Evolutionary conservation across 2,329 filamentous ascomycete species (phyloP).

Genomic region (Stemphylium beticola): DNA sequence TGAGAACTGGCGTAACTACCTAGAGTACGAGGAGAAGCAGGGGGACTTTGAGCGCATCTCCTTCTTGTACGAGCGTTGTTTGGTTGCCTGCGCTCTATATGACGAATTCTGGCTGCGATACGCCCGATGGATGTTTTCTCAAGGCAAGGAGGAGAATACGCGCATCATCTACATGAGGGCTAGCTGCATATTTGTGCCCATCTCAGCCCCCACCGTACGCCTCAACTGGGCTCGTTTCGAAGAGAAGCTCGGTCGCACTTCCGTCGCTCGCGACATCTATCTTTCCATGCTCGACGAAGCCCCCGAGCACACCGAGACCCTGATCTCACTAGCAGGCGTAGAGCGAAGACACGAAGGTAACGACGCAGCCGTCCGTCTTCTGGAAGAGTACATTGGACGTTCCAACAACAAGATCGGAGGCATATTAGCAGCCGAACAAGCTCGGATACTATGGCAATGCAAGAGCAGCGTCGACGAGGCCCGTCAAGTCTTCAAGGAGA

Average conservation of each 20-base stretch:
- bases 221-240: slow-evolving; percentile 95
- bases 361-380: slow-evolving; percentile 82
- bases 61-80: slow-evolving; percentile 90
- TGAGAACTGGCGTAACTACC: slow-evolving; percentile 91
- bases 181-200: slow-evolving; percentile 82
- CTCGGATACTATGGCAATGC: slow-evolving; percentile 82
- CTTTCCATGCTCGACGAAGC: slow-evolving; percentile 76
- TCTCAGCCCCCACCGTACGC: slow-evolving; percentile 81
- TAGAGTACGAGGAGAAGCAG: slow-evolving; percentile 92
- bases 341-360: slow-evolving; percentile 82
- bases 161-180: slow-evolving; percentile 92
- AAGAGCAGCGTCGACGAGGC: slow-evolving; percentile 82
- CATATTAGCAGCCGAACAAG: slow-evolving; percentile 87
- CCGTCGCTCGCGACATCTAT: slow-evolving; percentile 84
- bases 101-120: slow-evolving; percentile 99
- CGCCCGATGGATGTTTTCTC: slow-evolving; percentile 82
- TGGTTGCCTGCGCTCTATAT: slow-evolving; percentile 92
- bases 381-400: slow-evolving; percentile 77
- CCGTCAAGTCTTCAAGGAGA: slow-evolving; percentile 80
- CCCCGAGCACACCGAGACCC: slow-evolving; percentile 84
- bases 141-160: slow-evolving; percentile 84
- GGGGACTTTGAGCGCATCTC: slow-evolving; percentile 76
- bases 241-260: slow-evolving; percentile 77
- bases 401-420: slow-evolving; percentile 83
- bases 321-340: slow-evolving; percentile 85